These are phyloP conservation scores for Porodaedalea pini DNA, from an alignment of 1,284 basidiomycete species.

Conservation along the genomic window DNA sequence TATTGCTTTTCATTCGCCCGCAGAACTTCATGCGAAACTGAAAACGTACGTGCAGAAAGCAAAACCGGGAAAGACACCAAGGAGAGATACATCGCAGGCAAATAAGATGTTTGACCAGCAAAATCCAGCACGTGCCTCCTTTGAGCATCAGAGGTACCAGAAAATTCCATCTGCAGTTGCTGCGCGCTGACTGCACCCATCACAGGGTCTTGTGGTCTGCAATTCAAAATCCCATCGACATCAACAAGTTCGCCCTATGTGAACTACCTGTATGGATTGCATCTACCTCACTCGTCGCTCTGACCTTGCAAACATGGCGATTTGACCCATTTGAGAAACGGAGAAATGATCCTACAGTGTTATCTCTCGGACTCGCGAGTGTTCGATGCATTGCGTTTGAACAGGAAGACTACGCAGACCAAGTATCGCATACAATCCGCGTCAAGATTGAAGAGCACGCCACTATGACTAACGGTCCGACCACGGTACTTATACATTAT, in stretches of 20 bases:
- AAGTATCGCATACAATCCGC: constrained; percentile 25
- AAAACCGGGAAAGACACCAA: constrained; percentile 21
- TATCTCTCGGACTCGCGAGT: constrained; percentile 33
- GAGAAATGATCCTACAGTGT: constrained; percentile 28
- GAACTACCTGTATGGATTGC: constrained; percentile 24
- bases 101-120: constrained; percentile 29
- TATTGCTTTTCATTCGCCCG: constrained; percentile 27
- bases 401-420: constrained; percentile 18
- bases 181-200: not conserved
- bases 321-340: constrained; percentile 24
- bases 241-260: constrained; percentile 25
- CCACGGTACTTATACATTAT: not conserved
- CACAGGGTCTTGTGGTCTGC: constrained; percentile 18
- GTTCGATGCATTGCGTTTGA: constrained; percentile 24
- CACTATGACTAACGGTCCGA: constrained; percentile 26
- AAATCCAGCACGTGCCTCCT: constrained; percentile 26
- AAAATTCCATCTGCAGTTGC: not conserved
- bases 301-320: constrained; percentile 33
- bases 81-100: constrained; percentile 29
- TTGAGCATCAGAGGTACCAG: constrained; percentile 34
- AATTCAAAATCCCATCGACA: constrained; percentile 18
- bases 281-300: constrained; percentile 26
- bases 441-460: constrained; percentile 27
- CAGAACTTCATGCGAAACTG: constrained; percentile 29
- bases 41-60: constrained; percentile 27